phyloP scores from a whole-genome alignment of 1,284 basidiomycete species.

The Apiotrichum gracile region DNA sequence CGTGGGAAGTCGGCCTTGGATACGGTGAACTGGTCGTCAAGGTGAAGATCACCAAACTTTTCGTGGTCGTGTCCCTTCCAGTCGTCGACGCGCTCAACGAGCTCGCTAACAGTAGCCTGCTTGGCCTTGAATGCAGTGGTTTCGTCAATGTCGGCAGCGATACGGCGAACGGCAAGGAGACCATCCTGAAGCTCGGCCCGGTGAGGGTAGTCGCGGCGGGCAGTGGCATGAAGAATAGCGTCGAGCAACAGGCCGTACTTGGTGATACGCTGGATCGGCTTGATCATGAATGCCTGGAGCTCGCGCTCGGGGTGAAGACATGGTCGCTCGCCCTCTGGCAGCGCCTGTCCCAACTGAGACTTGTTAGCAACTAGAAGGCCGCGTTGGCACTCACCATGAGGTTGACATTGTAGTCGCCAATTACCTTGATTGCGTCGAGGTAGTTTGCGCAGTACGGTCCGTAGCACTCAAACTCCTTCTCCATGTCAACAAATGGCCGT shows the following conservation, averaged over 20 bases:
- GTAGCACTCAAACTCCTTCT: constrained; percentile 89
- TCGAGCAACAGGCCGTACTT: constrained; percentile 66
- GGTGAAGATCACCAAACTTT: constrained; percentile 85
- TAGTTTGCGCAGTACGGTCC: constrained; percentile 98
- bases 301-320: constrained; percentile 53
- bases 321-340: constrained; percentile 29
- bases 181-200: constrained; percentile 79
- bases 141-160: constrained; percentile 95
- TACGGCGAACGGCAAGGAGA: constrained; percentile 78
- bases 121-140: constrained; percentile 72
- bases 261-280: constrained; percentile 69
- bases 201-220: constrained; percentile 57
- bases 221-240: constrained; percentile 37
- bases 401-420: constrained; percentile 77
- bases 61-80: constrained; percentile 98
- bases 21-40: constrained; percentile 93
- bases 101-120: constrained; percentile 70
- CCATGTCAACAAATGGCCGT: constrained; percentile 63
- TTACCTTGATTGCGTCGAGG: constrained; percentile 74
- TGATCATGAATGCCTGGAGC: constrained; percentile 76
- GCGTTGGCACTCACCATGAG: constrained; percentile 59
- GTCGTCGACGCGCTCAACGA: constrained; percentile 88
- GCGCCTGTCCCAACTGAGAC: constrained; percentile 29
- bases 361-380: constrained; percentile 6
- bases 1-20: constrained; percentile 94